Conservation (phyloP, 2,329 filamentous ascomycete species). For the Fusarium miscanthi region DNA sequence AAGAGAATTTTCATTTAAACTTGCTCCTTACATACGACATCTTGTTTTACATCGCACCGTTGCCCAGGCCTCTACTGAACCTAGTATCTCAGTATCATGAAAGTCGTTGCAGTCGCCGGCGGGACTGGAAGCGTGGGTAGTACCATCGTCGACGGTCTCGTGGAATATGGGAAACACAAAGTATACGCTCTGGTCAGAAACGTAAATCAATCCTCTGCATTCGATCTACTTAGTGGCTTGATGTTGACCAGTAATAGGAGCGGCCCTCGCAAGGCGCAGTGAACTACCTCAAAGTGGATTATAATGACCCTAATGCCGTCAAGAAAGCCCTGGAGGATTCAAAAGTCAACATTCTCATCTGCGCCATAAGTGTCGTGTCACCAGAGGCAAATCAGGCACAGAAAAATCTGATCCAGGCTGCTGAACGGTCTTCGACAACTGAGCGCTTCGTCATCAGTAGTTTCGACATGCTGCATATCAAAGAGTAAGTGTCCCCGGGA, state of each 20-base stretch:
- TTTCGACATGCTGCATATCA: conserved; percentile 38
- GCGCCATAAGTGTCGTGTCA: conserved; percentile 34
- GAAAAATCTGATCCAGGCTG: conserved; percentile 29
- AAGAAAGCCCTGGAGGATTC: neutral
- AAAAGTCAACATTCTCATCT: conserved; percentile 28
- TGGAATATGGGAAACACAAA: conserved; percentile 26
- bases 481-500: neutral
- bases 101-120: conserved; percentile 33
- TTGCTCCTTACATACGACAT: too few relatives aligned
- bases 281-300: conserved; percentile 26
- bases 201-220: neutral
- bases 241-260: neutral
- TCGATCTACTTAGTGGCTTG: rapidly evolving
- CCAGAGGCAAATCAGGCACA: conserved; percentile 32
- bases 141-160: conserved; percentile 32
- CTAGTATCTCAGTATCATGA: neutral
- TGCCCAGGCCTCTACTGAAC: too few relatives aligned
- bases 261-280: neutral
- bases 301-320: neutral
- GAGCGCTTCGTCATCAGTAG: conserved; percentile 38
- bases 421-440: conserved; percentile 5
- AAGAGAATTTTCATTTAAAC: rapidly evolving
- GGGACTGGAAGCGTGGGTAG: conserved; percentile 33
- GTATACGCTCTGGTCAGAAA: conserved; percentile 28
- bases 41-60: rapidly evolving